phyloP scores from a whole-genome alignment of 148 eudicot species.

The Dysphania ambrosioides region DNA sequence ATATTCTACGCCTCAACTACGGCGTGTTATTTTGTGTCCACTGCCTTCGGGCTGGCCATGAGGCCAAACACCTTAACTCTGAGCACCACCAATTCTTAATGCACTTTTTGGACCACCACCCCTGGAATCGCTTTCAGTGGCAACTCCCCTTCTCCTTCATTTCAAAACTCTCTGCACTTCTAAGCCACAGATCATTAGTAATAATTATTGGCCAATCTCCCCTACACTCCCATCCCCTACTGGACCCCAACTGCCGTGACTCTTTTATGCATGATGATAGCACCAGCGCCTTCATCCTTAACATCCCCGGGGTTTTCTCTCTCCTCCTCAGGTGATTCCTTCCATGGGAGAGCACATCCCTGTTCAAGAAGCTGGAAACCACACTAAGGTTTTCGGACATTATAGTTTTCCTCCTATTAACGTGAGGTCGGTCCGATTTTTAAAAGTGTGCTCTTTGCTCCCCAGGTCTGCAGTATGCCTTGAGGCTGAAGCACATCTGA shows the following conservation, averaged over 20 bases:
- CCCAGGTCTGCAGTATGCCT: background rate
- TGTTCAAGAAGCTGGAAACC: background rate
- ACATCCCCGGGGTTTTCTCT: background rate
- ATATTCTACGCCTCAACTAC: background rate
- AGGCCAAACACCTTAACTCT: background rate
- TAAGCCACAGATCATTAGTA: background rate
- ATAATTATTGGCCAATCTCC: background rate
- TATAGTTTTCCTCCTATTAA: background rate
- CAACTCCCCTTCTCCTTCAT: background rate
- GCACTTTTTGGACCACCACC: background rate
- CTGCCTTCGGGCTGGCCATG: background rate
- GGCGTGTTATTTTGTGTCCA: background rate
- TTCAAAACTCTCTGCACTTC: background rate
- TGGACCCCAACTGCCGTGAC: background rate
- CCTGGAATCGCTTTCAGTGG: background rate
- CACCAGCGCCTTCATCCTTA: background rate
- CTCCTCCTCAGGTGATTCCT: background rate
- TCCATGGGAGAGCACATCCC: conserved; percentile 25
- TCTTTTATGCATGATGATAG: background rate
- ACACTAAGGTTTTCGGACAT: background rate
- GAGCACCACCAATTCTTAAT: background rate
- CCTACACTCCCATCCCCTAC: background rate
- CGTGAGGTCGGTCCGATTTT: background rate
- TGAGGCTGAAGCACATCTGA: background rate
- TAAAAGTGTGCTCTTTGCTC: conserved; percentile 6